Percentiles rank a stretch among this genome's conserved stretches.
Evolutionary conservation across 1,284 basidiomycete genomes (phyloP).

Genomic region (Vanrija sp.): DNA sequence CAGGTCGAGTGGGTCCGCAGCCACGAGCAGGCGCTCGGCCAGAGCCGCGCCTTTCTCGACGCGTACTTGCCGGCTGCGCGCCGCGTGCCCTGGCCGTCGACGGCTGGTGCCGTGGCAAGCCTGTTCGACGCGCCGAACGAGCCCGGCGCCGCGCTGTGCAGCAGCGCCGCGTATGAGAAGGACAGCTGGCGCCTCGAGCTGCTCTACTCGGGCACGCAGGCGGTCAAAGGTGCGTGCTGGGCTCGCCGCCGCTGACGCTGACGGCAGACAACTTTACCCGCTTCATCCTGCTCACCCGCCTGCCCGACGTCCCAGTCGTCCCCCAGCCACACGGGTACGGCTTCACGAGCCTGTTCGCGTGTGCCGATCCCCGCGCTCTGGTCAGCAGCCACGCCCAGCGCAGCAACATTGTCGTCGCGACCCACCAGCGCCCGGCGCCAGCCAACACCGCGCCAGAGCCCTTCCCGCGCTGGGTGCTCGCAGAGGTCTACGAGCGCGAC

Average conservation of each 20-base stretch:
- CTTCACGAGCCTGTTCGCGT: not conserved
- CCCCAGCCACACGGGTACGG: not conserved
- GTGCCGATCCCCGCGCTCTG: not conserved
- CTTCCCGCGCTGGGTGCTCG: slow-evolving; percentile 9
- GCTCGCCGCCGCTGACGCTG: not conserved
- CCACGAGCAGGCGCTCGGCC: slow-evolving; percentile 50
- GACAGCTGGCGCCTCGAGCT: slow-evolving; percentile 31
- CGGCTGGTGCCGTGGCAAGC: slow-evolving; percentile 39
- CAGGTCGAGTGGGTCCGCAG: slow-evolving; percentile 39
- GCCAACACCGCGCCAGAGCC: not conserved
- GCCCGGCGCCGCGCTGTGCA: slow-evolving; percentile 44
- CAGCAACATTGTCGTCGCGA: not conserved
- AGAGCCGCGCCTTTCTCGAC: slow-evolving; percentile 38
- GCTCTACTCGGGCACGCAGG: slow-evolving; percentile 40
- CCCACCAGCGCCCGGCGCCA: slow-evolving; percentile 10
- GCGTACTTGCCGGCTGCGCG: slow-evolving; percentile 31
- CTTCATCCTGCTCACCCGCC: slow-evolving; percentile 37
- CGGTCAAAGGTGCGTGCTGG: slow-evolving; percentile 32
- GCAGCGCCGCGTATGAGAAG: slow-evolving; percentile 26
- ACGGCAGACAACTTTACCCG: slow-evolving; percentile 46
- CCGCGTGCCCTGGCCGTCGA: slow-evolving; percentile 30
- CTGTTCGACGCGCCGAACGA: slow-evolving; percentile 15
- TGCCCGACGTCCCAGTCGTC: too few species aligned
- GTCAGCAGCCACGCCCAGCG: not conserved
- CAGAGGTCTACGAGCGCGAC: not conserved